Percentiles rank a stretch among this genome's conserved stretches.
These are phyloP conservation scores for Petunia axillaris DNA, from an alignment of 257 asterid species.

Conservation along the genomic window DNA sequence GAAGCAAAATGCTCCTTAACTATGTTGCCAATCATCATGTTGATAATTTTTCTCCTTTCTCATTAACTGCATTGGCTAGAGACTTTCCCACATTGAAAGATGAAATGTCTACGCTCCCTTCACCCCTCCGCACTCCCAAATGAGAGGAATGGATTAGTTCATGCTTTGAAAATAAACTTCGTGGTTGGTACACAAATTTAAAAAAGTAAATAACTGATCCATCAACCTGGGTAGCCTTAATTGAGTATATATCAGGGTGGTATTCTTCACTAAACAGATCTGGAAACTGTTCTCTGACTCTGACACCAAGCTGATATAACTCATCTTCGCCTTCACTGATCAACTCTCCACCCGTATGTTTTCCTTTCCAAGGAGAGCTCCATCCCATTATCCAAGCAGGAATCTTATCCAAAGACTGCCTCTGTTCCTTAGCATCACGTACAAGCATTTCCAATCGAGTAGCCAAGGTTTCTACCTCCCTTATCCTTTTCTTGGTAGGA, in stretches of 20 bases:
- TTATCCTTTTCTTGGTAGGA: slow-evolving; percentile 91
- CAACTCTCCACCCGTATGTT: slow-evolving; percentile 87
- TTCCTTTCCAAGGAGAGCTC: slow-evolving; percentile 95
- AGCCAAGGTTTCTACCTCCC: slow-evolving; percentile 65
- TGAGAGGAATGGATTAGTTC: not conserved
- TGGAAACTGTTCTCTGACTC: slow-evolving; percentile 75
- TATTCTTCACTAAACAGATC: slow-evolving; percentile 73
- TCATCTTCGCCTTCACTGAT: slow-evolving; percentile 81
- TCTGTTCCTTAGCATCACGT: slow-evolving; percentile 52
- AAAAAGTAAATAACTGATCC: slow-evolving; percentile 3
- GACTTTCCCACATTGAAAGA: not conserved
- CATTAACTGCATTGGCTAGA: not conserved
- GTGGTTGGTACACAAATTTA: not conserved
- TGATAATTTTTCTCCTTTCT: not conserved
- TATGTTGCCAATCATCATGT: not conserved
- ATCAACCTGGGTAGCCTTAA: slow-evolving; percentile 87
- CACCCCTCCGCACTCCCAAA: not conserved
- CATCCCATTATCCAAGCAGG: slow-evolving; percentile 84
- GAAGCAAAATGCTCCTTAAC: not conserved
- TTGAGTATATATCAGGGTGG: slow-evolving; percentile 89
- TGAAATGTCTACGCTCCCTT: not conserved
- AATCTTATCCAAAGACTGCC: slow-evolving; percentile 47
- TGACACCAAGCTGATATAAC: slow-evolving; percentile 77
- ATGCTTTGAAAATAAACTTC: not conserved
- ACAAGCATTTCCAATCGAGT: slow-evolving; percentile 62